Evolutionary conservation across 176 grass and related monocot species (phyloP), one percentile per base, ranked within the genome.

Genomic region (Juncus inflexus): DNA sequence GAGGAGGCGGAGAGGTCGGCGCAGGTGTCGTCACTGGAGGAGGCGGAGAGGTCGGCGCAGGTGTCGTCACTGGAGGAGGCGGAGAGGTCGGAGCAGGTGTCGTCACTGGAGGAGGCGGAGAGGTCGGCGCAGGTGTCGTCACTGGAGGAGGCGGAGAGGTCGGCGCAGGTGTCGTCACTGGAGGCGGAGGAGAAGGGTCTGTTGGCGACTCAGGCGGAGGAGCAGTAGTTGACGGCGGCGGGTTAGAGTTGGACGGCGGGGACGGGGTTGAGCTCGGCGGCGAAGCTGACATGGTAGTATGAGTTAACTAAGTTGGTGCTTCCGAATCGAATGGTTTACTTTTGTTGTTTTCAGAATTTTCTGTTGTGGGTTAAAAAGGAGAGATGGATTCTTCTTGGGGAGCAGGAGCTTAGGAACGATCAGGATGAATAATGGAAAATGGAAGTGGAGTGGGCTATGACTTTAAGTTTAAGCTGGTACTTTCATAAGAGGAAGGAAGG

Each of bases 241-340:
- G 58, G 5, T 4, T 6, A 11, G 50, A 9, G 2, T 15, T 39
- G 4, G 56, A 12, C 0, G 65, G 39, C 1, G 71, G 35, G 4
- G 71, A 58, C 9, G 77, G 35, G 0, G 14, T n/a, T 28, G 77
- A 65, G 3, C 70, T 69, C 55, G 70, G 14, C 10, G 11, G 12
- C 52, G 55, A 9, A 57, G 55, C 28, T 0, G 3, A 16, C 6
- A 15, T n/a, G 63, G 75, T 12, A 28, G 4, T 1, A 28, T 28
- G 45, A 69, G 50, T 54, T 69, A 52, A 43, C 19, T 50, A 2
- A 2, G 63, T 65, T 50, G 28, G 2, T 50, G 19, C 40, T 2
- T 62, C 36, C 13, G 19, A 28, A 62, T 39, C 3, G 60, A n/a
- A n/a, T n/a, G n/a, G n/a, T n/a, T 12, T 62, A 61, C n/a, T n/a